Percentiles rank a stretch among this genome's conserved stretches.
Evolutionary conservation across 495 filamentous ascomycete genomes (phyloP).

Genomic region (Penicillium lividum): DNA sequence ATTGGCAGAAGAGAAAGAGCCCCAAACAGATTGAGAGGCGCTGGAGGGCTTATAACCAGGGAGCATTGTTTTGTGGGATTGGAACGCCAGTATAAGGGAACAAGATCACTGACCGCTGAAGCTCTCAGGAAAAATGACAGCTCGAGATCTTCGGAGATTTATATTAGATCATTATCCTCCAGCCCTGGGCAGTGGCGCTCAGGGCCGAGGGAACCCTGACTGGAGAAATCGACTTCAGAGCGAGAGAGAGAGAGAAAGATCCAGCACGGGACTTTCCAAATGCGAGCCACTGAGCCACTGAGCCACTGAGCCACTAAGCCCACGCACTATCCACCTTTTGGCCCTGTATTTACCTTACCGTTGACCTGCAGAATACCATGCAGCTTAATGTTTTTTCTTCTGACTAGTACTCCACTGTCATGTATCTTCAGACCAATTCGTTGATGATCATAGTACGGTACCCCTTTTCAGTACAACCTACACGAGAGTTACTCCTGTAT

Average conservation of each 20-base stretch:
- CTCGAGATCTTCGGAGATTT: slow-evolving; percentile 22
- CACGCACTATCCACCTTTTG: slow-evolving; percentile 15
- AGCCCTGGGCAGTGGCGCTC: slow-evolving; percentile 3
- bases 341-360: slow-evolving; percentile 16
- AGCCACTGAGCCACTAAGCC: slow-evolving; percentile 17
- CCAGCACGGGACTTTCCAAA: slow-evolving; percentile 2
- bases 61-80: slow-evolving; percentile 17
- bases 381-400: slow-evolving; percentile 4
- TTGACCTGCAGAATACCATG: slow-evolving; percentile 6
- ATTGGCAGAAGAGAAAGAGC: slow-evolving; percentile 1
- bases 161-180: slow-evolving; percentile 17
- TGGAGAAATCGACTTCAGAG: slow-evolving; percentile 15
- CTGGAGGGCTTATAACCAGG: slow-evolving; percentile 18
- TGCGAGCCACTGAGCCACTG: slow-evolving; percentile 6
- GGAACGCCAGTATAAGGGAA: slow-evolving; percentile 5
- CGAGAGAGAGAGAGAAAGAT: slow-evolving; percentile 7
- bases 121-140: slow-evolving; percentile 7
- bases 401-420: too few species aligned
- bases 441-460: too few species aligned
- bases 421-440: too few species aligned
- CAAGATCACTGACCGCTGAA: not conserved
- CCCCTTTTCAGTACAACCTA: too few species aligned
- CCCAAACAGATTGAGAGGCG: slow-evolving; percentile 11
- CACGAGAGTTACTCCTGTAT: too few species aligned
- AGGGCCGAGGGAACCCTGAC: slow-evolving; percentile 5